Conservation (phyloP, 2,329 filamentous ascomycete species). For the Arthroderma sp. region DNA sequence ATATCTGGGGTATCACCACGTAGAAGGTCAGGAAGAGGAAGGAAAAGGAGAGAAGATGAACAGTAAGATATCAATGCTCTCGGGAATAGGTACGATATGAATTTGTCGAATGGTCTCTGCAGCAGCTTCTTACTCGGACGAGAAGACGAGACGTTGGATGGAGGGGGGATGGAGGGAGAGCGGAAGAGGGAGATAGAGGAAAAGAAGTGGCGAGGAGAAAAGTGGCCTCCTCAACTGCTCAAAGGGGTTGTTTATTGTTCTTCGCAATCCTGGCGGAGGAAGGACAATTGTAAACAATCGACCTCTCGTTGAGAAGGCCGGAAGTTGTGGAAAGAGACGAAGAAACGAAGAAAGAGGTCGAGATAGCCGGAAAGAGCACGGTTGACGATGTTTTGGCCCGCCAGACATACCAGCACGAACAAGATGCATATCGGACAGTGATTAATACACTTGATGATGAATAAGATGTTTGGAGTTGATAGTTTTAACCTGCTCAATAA, state of each 20-base stretch:
- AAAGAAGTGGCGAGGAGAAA: conserved; percentile 19
- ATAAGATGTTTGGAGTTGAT: background rate
- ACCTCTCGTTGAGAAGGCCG: background rate
- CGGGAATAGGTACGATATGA: conserved; percentile 5
- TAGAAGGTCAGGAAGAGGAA: background rate
- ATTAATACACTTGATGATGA: background rate
- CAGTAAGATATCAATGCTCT: conserved; percentile 9
- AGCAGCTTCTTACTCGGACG: conserved; percentile 16
- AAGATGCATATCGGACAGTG: background rate
- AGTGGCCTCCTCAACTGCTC: conserved; percentile 7
- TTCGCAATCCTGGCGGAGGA: background rate
- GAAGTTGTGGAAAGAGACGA: background rate
- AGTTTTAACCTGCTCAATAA: background rate
- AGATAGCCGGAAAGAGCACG: conserved; percentile 2
- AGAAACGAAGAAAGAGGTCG: background rate
- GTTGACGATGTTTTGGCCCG: background rate
- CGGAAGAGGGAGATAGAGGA: conserved; percentile 15
- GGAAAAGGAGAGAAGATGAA: conserved; percentile 10
- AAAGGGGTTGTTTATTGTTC: background rate
- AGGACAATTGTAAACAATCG: background rate
- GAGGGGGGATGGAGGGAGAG: conserved; percentile 1
- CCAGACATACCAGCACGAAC: background rate
- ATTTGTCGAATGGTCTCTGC: conserved; percentile 5
- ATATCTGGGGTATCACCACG: background rate
- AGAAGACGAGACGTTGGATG: conserved; percentile 4